Evolutionary conservation across 2,329 filamentous ascomycete genomes (phyloP).

Genomic region (Pseudofabraea citricarpa): DNA sequence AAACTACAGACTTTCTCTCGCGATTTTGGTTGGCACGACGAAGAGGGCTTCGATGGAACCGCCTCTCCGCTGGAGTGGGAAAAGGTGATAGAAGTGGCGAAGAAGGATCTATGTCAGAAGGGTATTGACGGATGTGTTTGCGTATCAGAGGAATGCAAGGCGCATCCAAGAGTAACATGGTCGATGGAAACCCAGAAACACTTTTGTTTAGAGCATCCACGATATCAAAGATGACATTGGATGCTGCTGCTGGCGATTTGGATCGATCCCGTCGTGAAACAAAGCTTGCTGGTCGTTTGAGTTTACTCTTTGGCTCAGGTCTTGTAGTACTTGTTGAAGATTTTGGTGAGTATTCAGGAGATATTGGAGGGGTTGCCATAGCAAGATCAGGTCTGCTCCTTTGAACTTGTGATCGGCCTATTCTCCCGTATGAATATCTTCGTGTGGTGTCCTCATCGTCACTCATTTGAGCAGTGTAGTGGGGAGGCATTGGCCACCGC

Average conservation of each 20-base stretch:
- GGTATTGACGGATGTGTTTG: neutral
- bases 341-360: conserved; percentile 4
- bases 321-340: neutral
- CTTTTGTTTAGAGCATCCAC: conserved; percentile 14
- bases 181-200: conserved; percentile 14
- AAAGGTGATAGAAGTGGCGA: neutral
- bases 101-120: neutral
- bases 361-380: conserved; percentile 13
- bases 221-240: conserved; percentile 5
- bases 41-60: neutral
- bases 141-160: conserved; percentile 18
- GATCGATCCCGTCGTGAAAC: neutral
- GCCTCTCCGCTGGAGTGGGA: conserved; percentile 1
- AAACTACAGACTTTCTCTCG: no score
- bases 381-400: conserved; percentile 7
- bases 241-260: neutral
- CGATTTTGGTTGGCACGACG: neutral
- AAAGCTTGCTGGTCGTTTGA: no score
- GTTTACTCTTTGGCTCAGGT: no score
- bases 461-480: neutral
- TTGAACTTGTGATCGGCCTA: conserved; percentile 1
- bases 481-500: neutral
- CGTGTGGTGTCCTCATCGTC: neutral
- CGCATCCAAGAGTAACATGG: conserved; percentile 14
- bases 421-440: neutral